Conservation (phyloP, 805 yeast species). For the Ogataea polymorpha region DNA sequence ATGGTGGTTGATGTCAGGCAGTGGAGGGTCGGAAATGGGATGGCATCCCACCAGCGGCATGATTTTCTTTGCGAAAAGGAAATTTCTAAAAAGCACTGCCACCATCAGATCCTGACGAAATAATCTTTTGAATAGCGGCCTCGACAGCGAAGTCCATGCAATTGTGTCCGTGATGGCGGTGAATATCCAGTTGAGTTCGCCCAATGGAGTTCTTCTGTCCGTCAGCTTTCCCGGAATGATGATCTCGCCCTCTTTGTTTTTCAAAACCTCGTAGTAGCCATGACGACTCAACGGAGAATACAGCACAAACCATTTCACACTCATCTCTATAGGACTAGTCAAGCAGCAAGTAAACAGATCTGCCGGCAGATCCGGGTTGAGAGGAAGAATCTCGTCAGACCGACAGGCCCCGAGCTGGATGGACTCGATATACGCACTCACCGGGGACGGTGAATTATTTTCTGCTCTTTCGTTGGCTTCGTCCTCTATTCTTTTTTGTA, state of each 20-base stretch:
- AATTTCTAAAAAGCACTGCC: constrained; percentile 92
- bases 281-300: constrained; percentile 63
- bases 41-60: constrained; percentile 93
- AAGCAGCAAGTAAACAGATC: constrained; percentile 94
- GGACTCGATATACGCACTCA: constrained; percentile 73
- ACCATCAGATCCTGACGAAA: constrained; percentile 96
- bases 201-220: constrained; percentile 91
- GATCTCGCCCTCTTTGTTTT: constrained; percentile 51
- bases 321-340: constrained; percentile 93
- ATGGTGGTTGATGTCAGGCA: constrained; percentile 82
- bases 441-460: constrained; percentile 53
- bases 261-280: constrained; percentile 47
- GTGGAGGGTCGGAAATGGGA: constrained; percentile 89
- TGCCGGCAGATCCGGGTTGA: constrained; percentile 94
- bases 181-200: constrained; percentile 96
- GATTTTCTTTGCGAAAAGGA: constrained; percentile 84
- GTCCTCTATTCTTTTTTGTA: constrained; percentile 83
- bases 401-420: constrained; percentile 92
- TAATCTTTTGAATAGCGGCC: constrained; percentile 82
- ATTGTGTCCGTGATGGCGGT: constrained; percentile 97
- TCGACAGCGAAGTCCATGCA: constrained; percentile 91
- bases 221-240: constrained; percentile 87
- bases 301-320: constrained; percentile 86
- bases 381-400: constrained; percentile 80
- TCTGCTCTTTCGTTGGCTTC: constrained; percentile 65